phyloP scores from a whole-genome alignment of 73 alveolate species.

The Blepharisma stoltei region DNA sequence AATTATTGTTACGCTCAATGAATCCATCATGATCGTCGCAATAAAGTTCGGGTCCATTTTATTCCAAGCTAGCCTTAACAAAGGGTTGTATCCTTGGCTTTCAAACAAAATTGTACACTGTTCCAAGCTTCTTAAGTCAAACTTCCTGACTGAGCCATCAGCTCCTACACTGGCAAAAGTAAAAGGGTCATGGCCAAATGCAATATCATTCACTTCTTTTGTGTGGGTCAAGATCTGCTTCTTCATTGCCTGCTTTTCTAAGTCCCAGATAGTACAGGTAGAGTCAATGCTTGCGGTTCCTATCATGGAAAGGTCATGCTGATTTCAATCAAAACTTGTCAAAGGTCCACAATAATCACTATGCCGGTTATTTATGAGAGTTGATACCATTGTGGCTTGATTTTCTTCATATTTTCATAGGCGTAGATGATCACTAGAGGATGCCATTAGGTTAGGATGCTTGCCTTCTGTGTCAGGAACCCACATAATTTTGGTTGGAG shows the following conservation, averaged over 20 bases:
- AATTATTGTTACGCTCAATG: slow-evolving; percentile 71
- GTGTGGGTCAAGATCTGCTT: slow-evolving; percentile 96
- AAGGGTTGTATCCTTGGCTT: slow-evolving; percentile 73
- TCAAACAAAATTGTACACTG: slow-evolving; percentile 94
- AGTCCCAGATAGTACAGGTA: slow-evolving; percentile 98
- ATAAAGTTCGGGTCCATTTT: slow-evolving; percentile 77
- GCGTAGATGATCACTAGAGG: slow-evolving; percentile 73
- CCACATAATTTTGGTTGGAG: slow-evolving; percentile 97
- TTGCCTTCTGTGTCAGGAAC: slow-evolving; percentile 69
- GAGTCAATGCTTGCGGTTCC: slow-evolving; percentile 97
- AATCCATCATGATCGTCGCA: slow-evolving; percentile 92
- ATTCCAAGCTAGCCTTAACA: slow-evolving; percentile 92
- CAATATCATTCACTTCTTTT: slow-evolving; percentile 96
- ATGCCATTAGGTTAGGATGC: slow-evolving; percentile 64
- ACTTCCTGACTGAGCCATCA: slow-evolving; percentile 94
- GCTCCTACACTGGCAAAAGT: slow-evolving; percentile 96
- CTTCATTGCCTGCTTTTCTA: slow-evolving; percentile 75
- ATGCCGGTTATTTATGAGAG: slow-evolving; percentile 14
- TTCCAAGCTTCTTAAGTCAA: slow-evolving; percentile 82
- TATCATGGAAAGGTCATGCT: slow-evolving; percentile 70
- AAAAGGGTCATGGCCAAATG: slow-evolving; percentile 79
- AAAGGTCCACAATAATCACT: slow-evolving; percentile 79
- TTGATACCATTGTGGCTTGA: neutral
- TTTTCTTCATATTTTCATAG: slow-evolving; percentile 66
- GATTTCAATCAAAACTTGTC: slow-evolving; percentile 97